Conservation (phyloP, 148 eudicot genomes). For the Rhododendron vialii region DNA sequence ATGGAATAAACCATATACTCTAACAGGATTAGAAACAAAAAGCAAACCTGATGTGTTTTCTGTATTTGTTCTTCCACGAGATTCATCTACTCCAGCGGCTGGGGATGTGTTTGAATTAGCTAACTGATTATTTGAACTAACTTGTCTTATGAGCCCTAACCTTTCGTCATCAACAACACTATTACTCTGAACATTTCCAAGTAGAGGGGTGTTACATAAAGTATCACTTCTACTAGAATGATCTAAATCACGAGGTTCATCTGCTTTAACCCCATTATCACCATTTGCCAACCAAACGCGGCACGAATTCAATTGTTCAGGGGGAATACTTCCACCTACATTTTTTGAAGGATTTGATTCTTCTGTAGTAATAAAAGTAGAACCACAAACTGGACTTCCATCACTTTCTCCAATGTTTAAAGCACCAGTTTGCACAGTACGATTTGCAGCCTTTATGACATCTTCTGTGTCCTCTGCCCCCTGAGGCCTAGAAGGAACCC, state of each 20-base stretch:
- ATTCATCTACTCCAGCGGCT: constrained; percentile 36
- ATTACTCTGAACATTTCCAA: constrained; percentile 28
- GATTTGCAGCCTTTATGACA: constrained; percentile 31
- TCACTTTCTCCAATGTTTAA: constrained; percentile 31
- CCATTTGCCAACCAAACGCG: constrained; percentile 14
- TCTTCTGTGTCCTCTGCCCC: constrained; percentile 46
- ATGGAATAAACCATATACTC: background rate
- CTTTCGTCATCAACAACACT: constrained; percentile 17
- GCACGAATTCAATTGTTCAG: constrained; percentile 31
- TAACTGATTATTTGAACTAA: constrained; percentile 24
- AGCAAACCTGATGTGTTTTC: constrained; percentile 45
- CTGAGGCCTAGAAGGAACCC: constrained; percentile 55
- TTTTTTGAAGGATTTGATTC: constrained; percentile 31
- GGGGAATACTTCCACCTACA: constrained; percentile 25
- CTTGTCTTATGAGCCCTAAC: constrained; percentile 23
- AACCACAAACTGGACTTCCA: constrained; percentile 31
- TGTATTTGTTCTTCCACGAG: constrained; percentile 27
- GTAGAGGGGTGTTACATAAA: constrained; percentile 26
- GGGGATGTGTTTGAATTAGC: constrained; percentile 18
- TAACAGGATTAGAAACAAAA: constrained; percentile 4
- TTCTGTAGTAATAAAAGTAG: constrained; percentile 17
- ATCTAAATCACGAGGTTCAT: constrained; percentile 38
- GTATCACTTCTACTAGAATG: constrained; percentile 4
- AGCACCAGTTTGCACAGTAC: constrained; percentile 21
- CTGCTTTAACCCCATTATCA: constrained; percentile 37